A percentile compares a stretch with the other conserved stretches of the same genome.
Evolutionary conservation across 2,329 filamentous ascomycete genomes (phyloP).

Genomic region (Clarireedia homoeocarpa): DNA sequence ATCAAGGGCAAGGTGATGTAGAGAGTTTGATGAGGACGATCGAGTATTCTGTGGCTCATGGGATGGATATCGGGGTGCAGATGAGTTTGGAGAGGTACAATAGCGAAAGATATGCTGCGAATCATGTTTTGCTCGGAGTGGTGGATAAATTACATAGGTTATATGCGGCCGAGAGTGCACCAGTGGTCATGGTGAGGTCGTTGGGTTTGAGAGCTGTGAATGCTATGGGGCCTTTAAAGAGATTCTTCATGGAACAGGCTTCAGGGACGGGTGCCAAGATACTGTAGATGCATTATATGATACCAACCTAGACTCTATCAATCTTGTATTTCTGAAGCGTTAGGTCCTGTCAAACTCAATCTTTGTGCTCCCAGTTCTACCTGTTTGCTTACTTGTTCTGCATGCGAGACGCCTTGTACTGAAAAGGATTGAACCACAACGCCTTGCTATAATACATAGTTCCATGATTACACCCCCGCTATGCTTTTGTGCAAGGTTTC

Average conservation of each 20-base stretch:
- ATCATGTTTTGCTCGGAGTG: constrained; percentile 70
- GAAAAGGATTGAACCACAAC: neutral
- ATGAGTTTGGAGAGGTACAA: constrained; percentile 78
- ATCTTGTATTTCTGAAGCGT: neutral
- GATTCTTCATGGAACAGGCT: constrained; percentile 73
- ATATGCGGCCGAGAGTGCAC: constrained; percentile 73
- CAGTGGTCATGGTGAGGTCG: constrained; percentile 72
- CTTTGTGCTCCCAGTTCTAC: neutral
- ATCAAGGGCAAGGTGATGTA: constrained; percentile 86
- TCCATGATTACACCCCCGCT: neutral
- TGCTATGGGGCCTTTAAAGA: constrained; percentile 66
- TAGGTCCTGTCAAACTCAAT: too few relatives aligned
- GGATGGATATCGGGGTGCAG: constrained; percentile 76
- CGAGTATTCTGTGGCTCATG: constrained; percentile 68
- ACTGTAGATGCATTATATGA: constrained; percentile 20
- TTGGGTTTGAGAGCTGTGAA: constrained; percentile 72
- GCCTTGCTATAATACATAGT: constrained; percentile 3
- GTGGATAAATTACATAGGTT: constrained; percentile 90
- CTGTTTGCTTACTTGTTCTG: neutral
- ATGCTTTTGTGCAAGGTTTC: neutral
- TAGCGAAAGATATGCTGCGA: constrained; percentile 71
- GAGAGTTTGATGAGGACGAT: constrained; percentile 70
- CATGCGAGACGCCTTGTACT: too few relatives aligned
- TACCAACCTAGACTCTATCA: neutral
- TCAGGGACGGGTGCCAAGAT: constrained; percentile 46